Percentiles rank a stretch among this genome's conserved stretches.
Evolutionary conservation across 768 basidiomycete genomes (phyloP).

Genomic region (Chalciporus piperatus): DNA sequence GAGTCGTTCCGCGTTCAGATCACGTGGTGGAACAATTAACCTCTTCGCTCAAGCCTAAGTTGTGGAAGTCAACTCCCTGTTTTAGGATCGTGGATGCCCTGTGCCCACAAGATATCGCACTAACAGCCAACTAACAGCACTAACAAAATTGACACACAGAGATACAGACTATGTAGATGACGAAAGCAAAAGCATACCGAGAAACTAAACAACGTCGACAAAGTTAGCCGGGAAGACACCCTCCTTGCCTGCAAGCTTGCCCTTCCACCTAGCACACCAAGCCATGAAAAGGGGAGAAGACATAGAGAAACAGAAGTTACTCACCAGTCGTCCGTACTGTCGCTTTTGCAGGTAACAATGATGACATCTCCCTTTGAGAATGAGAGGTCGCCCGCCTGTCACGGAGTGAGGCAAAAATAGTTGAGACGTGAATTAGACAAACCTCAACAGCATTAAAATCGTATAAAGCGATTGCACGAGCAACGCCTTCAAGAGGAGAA

Average conservation of each 20-base stretch:
- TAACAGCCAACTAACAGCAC: no score
- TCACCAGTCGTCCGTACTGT: slow-evolving; percentile 73
- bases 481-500: slow-evolving; percentile 56
- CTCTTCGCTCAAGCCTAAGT: no score
- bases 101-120: no score
- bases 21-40: not conserved
- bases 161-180: slow-evolving; percentile 1
- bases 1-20: not conserved
- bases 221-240: slow-evolving; percentile 86
- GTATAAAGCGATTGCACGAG: slow-evolving; percentile 70
- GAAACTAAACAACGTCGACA: slow-evolving; percentile 55
- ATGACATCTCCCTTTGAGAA: slow-evolving; percentile 78
- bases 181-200: not conserved
- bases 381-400: slow-evolving; percentile 72
- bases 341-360: slow-evolving; percentile 62
- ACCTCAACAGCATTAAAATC: slow-evolving; percentile 75
- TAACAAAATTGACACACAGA: no score
- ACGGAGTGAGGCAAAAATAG: slow-evolving; percentile 3
- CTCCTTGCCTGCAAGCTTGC: slow-evolving; percentile 53
- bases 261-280: slow-evolving; percentile 62
- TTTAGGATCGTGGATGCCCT: no score
- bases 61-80: no score
- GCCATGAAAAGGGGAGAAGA: not conserved
- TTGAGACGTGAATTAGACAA: not conserved
- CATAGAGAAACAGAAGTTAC: slow-evolving; percentile 16